Evolutionary conservation across 2,329 filamentous ascomycete species (phyloP).

Genomic region (Macrophomina pseudophaseolina): DNA sequence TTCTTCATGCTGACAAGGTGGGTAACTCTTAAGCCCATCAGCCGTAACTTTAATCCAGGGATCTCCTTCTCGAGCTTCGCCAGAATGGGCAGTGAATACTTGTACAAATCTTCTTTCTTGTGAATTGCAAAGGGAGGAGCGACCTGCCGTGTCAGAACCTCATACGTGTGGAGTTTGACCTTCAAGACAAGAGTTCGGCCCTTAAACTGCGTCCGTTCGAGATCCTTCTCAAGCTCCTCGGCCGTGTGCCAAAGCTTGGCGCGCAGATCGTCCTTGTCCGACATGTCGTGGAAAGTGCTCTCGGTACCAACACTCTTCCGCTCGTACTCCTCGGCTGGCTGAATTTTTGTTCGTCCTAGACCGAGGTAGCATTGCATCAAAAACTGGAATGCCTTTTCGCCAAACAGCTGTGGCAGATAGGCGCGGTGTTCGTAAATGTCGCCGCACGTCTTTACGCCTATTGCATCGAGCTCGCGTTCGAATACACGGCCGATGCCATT

Average conservation of each 20-base stretch:
- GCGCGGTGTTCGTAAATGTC: constrained; percentile 81
- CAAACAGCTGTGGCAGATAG: constrained; percentile 78
- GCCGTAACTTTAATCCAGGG: constrained; percentile 75
- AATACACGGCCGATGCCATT: constrained; percentile 95
- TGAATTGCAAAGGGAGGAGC: constrained; percentile 74
- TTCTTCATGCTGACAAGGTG: constrained; percentile 87
- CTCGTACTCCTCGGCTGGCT: constrained; percentile 87
- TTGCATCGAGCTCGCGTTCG: constrained; percentile 85
- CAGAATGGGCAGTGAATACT: constrained; percentile 80
- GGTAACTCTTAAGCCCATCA: constrained; percentile 90
- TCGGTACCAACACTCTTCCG: constrained; percentile 95
- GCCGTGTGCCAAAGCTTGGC: constrained; percentile 82
- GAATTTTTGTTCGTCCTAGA: constrained; percentile 80
- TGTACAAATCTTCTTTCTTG: constrained; percentile 81
- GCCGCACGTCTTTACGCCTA: constrained; percentile 86
- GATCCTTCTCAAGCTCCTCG: constrained; percentile 84
- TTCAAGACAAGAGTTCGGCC: constrained; percentile 92
- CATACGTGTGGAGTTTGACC: constrained; percentile 91
- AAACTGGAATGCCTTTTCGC: constrained; percentile 89
- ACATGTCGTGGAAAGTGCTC: constrained; percentile 84
- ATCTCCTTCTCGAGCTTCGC: constrained; percentile 83
- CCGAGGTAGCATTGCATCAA: constrained; percentile 84
- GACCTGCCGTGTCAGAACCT: constrained; percentile 84
- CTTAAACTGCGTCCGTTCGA: constrained; percentile 79
- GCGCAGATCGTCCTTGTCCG: constrained; percentile 68